Base-by-base conservation (phyloP, 306 rosid species). In the Castanopsis chinensis region DNA sequence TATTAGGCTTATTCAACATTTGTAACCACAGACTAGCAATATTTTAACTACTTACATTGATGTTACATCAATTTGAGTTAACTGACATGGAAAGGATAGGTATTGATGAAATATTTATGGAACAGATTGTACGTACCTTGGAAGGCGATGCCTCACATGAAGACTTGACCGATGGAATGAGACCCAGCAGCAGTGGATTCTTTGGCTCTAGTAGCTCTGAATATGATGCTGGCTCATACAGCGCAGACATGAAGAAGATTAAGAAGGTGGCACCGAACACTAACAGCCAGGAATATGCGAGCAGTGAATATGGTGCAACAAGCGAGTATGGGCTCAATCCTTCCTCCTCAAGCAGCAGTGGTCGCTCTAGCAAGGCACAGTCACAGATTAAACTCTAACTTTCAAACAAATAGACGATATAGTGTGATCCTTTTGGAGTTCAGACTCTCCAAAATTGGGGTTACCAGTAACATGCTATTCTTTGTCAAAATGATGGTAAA, bases 141-240 rank as follows among this genome's bases (percentile, higher is more conserved):
- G 97, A 92, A 88, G 99, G 97, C 33, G 97, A 94, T 61, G 92
- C 84, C 10, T 87, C 92, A 8, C 56, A 88, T 4, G 95, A 94
- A 4, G 92, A 86, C 58, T 87, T 94, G 69, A 73, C 57, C 56
- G 82, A 84, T 0, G 97, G 91, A 55, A 78, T 86, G 64, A 92
- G 84, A 71, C 86, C 91, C 0, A 90, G 91, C 2, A 88, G 84
- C 0, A 87, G 87, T 60, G 12, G 80, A 3, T 1, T 69, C 3
- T 85, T 76, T 15, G 60, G 86, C n/a, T 71, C 79, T 4, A 10
- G 33, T 5, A 82, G 89, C 4, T 74, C 89, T 0, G 92, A 86
- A 0, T 86, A 83, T 63, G 87, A 76, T n/a, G 76, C 87, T 0
- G 78, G 68, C 52, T 58, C 88, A 2, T 92, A 92, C 82, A 86